Conservation (phyloP, 495 filamentous ascomycete species). For the Penicillium tannophilum region DNA sequence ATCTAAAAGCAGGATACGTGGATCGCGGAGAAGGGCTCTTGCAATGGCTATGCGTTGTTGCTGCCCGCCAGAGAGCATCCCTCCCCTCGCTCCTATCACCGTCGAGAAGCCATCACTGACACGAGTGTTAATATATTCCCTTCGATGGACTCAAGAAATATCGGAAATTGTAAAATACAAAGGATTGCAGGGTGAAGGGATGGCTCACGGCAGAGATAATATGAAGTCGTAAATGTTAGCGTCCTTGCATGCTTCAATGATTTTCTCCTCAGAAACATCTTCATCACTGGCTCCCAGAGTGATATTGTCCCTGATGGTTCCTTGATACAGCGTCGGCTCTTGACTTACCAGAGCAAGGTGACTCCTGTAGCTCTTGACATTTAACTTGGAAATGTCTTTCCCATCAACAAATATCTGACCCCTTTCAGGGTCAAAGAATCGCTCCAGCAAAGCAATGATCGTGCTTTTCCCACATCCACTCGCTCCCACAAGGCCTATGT, state of each 20-base stretch:
- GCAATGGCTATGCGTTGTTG: constrained; percentile 74
- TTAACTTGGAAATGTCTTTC: constrained; percentile 37
- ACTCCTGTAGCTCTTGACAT: constrained; percentile 40
- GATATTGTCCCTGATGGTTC: constrained; percentile 54
- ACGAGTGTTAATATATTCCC: constrained; percentile 49
- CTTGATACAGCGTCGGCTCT: constrained; percentile 53
- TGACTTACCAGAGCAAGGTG: constrained; percentile 54
- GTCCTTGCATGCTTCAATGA: constrained; percentile 54
- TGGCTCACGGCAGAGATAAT: constrained; percentile 41
- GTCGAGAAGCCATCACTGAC: too few species aligned
- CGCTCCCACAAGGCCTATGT: constrained; percentile 69
- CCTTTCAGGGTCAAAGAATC: constrained; percentile 59
- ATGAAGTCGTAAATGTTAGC: constrained; percentile 62
- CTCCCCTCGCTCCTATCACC: constrained; percentile 58
- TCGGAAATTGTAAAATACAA: too few species aligned
- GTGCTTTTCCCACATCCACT: constrained; percentile 76
- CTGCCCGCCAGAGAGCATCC: constrained; percentile 69
- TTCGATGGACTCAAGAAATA: too few species aligned
- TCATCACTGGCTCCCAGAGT: constrained; percentile 45
- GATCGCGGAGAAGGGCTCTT: constrained; percentile 68
- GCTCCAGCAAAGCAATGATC: constrained; percentile 62
- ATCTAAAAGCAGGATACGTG: constrained; percentile 69
- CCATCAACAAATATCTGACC: constrained; percentile 43
- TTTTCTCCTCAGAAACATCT: constrained; percentile 43
- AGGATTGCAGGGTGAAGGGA: too few species aligned